Evolutionary conservation across 169 alveolate genomes (phyloP), one percentile per base, ranked within the genome.

Genomic region (Plasmodium fragile): DNA sequence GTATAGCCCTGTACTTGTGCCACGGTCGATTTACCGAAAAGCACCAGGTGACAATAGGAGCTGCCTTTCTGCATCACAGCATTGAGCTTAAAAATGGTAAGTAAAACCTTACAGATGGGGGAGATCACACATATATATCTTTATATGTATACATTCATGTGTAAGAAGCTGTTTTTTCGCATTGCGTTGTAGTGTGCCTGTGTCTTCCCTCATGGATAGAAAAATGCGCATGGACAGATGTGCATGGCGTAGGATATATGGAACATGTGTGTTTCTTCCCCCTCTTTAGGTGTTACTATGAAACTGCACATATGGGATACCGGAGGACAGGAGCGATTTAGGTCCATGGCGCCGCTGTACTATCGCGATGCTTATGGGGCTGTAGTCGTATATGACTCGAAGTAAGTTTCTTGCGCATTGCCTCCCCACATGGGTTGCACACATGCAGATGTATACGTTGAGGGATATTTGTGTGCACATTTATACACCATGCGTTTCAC

Each of bases 291-390:
- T 22, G 92, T 94, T 81, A 95, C 92, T 82, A 92, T 97, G 92
- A 95, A 96, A 72, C 92, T 98, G 69, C 97, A 98, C 83, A 96
- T 98, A 13, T 98, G 99, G 99, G 99, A 98, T 92, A 98, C 99
- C 1, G 99, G 99, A 18, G 99, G 99, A 28, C 98, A 98, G 83
- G 99, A 98, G 89, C 94, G 97, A 53, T 97, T 96, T 92, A 96
- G 98, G 34, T 93, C 98, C 16, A 93, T 98, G 96, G 98, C 98
- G 2, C 97, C 97, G 10, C 94, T 97, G 43, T 98, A 97, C 95
- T 98, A 97, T 92, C 97, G 98, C 72, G 99, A 98, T 91, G 99
- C 99, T 1, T 95, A 95, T 11, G 98, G 98, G 16, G 99, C 99
- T 25, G 95, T 98, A 41, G 95, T 97, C 36, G 98, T 98, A 41